Evolutionary conservation across 1,284 basidiomycete species (phyloP).

Genomic region (Takashimella koratensis): DNA sequence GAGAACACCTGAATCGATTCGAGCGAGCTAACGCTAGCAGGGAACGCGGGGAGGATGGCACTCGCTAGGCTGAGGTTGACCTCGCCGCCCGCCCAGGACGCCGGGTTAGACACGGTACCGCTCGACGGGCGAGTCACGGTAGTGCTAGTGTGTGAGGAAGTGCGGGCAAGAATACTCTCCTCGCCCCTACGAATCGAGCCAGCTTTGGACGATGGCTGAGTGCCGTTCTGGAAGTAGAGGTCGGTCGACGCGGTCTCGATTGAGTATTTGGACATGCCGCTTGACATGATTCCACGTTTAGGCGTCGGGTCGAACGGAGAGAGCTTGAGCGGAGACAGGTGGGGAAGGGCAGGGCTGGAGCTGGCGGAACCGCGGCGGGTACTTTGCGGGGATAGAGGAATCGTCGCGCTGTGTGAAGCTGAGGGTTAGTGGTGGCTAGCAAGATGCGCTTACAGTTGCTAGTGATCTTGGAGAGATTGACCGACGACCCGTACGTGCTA

Average conservation of each 20-base stretch:
- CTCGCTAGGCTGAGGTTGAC: background rate
- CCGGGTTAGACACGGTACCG: background rate
- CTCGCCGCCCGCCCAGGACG: too few relatives aligned
- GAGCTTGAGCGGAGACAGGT: background rate
- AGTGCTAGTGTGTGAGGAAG: background rate
- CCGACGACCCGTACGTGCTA: background rate
- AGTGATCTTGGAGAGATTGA: background rate
- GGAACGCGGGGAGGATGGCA: constrained; percentile 31
- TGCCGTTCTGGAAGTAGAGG: background rate
- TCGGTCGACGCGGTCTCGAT: background rate
- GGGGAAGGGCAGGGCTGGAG: background rate
- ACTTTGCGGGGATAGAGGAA: background rate
- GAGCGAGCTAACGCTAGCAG: constrained; percentile 17
- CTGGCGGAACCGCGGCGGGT: background rate
- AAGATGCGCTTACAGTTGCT: background rate
- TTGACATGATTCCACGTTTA: background rate
- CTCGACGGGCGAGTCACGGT: background rate
- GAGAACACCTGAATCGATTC: constrained; percentile 31
- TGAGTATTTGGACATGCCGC: background rate
- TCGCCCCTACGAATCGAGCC: background rate
- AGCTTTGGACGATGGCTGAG: background rate
- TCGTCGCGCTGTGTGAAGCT: background rate
- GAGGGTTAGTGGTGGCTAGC: background rate
- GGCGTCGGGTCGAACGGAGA: background rate
- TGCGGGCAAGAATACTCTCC: background rate